phyloP scores from a whole-genome alignment of 768 basidiomycete species.

The Mycena rosella region DNA sequence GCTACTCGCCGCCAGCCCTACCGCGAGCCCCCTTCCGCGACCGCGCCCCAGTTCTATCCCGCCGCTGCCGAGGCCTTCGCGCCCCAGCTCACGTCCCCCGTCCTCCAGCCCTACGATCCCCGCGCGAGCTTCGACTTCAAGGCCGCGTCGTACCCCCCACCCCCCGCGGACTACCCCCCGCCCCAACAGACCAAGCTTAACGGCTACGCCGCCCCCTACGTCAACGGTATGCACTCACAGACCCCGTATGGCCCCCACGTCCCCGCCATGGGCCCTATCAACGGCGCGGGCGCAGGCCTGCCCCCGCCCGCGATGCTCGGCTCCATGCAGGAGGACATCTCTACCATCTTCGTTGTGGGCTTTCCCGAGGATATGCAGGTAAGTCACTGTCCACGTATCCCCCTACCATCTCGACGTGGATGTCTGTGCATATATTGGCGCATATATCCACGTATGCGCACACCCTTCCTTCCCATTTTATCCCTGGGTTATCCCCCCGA shows the following conservation, averaged over 20 bases:
- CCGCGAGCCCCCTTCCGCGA: conserved; percentile 38
- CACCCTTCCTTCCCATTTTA: not conserved
- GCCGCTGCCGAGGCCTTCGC: conserved; percentile 16
- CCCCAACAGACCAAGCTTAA: conserved; percentile 51
- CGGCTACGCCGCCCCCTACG: conserved; percentile 47
- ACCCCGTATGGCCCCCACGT: conserved; percentile 83
- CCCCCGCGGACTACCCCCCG: conserved; percentile 33
- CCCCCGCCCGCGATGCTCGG: conserved; percentile 42
- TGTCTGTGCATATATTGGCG: not conserved
- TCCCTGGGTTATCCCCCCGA: not conserved
- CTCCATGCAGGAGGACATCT: conserved; percentile 84
- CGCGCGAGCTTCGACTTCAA: conserved; percentile 49
- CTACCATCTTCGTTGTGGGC: conserved; percentile 97
- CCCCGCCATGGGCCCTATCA: conserved; percentile 47
- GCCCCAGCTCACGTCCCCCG: conserved; percentile 34
- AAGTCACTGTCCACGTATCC: conserved; percentile 45
- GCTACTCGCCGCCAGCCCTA: conserved; percentile 33
- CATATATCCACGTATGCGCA: not conserved
- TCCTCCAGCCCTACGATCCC: conserved; percentile 46
- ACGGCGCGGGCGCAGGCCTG: conserved; percentile 43
- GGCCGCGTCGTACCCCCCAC: conserved; percentile 49
- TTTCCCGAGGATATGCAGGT: conserved; percentile 99
- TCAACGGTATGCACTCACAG: conserved; percentile 70
- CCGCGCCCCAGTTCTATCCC: conserved; percentile 33
- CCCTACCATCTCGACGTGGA: not conserved